Evolutionary conservation across 257 asterid species (phyloP).

Genomic region (Mitragyna speciosa): DNA sequence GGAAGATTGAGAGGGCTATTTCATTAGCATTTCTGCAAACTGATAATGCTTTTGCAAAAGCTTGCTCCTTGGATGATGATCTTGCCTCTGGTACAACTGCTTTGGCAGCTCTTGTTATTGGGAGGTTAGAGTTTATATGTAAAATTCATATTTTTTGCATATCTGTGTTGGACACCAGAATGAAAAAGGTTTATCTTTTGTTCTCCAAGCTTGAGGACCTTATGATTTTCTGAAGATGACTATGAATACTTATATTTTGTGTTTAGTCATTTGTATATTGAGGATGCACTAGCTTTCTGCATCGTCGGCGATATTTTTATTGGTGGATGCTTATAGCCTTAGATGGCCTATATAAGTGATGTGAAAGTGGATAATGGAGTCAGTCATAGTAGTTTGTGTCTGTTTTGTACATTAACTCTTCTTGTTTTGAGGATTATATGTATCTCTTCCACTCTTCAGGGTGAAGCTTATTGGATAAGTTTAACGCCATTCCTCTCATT

Average conservation of each 20-base stretch:
- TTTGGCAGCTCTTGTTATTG: constrained; percentile 75
- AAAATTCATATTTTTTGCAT: not conserved
- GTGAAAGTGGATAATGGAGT: not conserved
- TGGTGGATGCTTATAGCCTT: not conserved
- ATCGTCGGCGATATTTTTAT: not conserved
- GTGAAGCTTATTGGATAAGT: not conserved
- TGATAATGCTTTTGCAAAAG: constrained; percentile 87
- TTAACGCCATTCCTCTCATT: not conserved
- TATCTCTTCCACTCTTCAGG: too few species aligned
- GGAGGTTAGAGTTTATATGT: constrained; percentile 53
- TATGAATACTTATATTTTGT: not conserved
- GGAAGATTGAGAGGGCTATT: constrained; percentile 65
- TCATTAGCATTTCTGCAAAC: constrained; percentile 82
- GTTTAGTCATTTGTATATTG: not conserved
- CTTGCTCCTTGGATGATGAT: constrained; percentile 72
- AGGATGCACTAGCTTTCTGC: not conserved
- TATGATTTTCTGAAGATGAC: not conserved
- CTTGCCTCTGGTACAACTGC: constrained; percentile 99
- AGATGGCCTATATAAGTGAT: not conserved
- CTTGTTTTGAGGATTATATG: not conserved
- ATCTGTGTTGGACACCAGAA: not conserved
- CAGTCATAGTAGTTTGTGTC: not conserved
- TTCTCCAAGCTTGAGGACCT: not conserved
- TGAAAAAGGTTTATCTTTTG: not conserved
- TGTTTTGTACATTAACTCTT: not conserved